These are phyloP conservation scores for Zygosaccharomyces siamensis DNA, from an alignment of 805 yeast species.

Conservation along the genomic window DNA sequence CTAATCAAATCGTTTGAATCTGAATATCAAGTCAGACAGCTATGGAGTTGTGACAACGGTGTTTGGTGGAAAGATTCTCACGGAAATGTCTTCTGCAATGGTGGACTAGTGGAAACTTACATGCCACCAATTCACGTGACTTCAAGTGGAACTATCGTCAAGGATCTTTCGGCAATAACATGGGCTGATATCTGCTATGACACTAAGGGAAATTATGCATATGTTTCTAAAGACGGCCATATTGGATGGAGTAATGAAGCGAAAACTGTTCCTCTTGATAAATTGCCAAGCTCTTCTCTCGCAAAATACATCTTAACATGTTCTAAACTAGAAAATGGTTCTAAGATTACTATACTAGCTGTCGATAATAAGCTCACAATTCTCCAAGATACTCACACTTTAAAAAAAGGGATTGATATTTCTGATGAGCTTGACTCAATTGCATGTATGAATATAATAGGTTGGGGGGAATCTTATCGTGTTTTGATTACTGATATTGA, in stretches of 20 bases:
- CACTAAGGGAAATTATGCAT: slow-evolving; percentile 8
- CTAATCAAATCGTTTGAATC: neutral
- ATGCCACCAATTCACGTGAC: slow-evolving; percentile 6
- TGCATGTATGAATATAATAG: slow-evolving; percentile 5
- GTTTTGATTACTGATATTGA: slow-evolving; percentile 18
- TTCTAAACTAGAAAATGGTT: slow-evolving; percentile 2
- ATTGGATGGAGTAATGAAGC: slow-evolving; percentile 10
- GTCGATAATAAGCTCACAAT: slow-evolving; percentile 10
- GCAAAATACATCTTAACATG: slow-evolving; percentile 8
- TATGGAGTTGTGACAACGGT: slow-evolving; percentile 12
- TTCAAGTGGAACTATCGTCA: slow-evolving; percentile 2
- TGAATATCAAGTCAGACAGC: neutral
- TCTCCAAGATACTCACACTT: neutral
- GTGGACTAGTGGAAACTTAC: neutral
- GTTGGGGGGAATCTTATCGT: neutral
- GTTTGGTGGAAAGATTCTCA: slow-evolving; percentile 14
- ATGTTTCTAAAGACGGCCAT: slow-evolving; percentile 6
- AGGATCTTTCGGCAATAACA: slow-evolving; percentile 1
- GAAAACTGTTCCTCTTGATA: neutral
- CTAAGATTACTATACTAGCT: slow-evolving; percentile 10
- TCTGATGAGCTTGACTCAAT: slow-evolving; percentile 4
- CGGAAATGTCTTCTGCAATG: slow-evolving; percentile 8
- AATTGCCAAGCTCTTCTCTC: slow-evolving; percentile 2
- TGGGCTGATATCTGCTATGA: slow-evolving; percentile 9
- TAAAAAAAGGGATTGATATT: neutral